Evolutionary conservation across 768 basidiomycete genomes (phyloP).

Genomic region (Leccinum longicurvipes): DNA sequence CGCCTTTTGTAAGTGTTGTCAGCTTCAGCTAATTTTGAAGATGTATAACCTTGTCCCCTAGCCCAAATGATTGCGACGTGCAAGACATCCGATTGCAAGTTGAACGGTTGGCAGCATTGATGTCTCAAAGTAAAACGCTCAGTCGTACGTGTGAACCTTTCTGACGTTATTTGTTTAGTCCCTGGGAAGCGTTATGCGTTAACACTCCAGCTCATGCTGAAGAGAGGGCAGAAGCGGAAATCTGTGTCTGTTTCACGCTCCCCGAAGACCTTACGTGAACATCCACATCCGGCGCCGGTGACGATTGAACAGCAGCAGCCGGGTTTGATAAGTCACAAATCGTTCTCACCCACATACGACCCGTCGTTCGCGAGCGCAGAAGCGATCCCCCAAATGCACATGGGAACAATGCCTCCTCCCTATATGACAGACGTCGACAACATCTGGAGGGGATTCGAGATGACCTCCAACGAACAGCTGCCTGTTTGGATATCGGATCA

Average conservation of each 20-base stretch:
- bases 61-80: slow-evolving; percentile 82
- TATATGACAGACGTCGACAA: slow-evolving; percentile 46
- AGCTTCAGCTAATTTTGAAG: not conserved
- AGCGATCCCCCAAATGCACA: slow-evolving; percentile 30
- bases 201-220: slow-evolving; percentile 86
- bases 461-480: slow-evolving; percentile 67
- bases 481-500: slow-evolving; percentile 88
- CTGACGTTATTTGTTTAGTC: slow-evolving; percentile 45
- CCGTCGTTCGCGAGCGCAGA: slow-evolving; percentile 35
- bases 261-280: slow-evolving; percentile 55
- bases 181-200: slow-evolving; percentile 92
- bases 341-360: slow-evolving; percentile 59
- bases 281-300: slow-evolving; percentile 48
- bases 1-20: slow-evolving; percentile 73
- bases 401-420: slow-evolving; percentile 27
- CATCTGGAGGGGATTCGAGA: slow-evolving; percentile 75
- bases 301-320: slow-evolving; percentile 41
- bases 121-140: slow-evolving; percentile 69
- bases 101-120: slow-evolving; percentile 68
- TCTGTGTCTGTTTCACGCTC: slow-evolving; percentile 56
- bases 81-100: slow-evolving; percentile 71
- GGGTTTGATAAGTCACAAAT: slow-evolving; percentile 40
- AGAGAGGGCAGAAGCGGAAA: slow-evolving; percentile 64
- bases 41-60: slow-evolving; percentile 25
- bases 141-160: not conserved